A percentile compares a stretch with the other conserved stretches of the same genome.
Evolutionary conservation across 768 basidiomycete species (phyloP).

Genomic region (Mycena latifolia): DNA sequence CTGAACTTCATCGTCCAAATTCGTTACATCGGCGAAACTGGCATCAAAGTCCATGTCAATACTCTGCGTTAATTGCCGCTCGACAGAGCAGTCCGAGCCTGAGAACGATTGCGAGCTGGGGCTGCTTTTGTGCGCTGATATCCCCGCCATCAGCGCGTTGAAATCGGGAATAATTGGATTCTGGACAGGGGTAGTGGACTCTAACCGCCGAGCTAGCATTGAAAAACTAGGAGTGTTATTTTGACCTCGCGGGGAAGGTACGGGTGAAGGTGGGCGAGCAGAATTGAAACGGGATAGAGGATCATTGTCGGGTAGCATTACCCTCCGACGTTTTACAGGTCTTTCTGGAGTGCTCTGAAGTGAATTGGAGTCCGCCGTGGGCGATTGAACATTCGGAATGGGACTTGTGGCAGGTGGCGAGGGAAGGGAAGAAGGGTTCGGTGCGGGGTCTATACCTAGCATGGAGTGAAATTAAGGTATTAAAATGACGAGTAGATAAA

Average conservation of each 20-base stretch:
- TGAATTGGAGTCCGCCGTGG: slow-evolving; percentile 34
- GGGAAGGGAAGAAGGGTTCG: slow-evolving; percentile 43
- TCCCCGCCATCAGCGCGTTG: slow-evolving; percentile 18
- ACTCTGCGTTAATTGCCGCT: slow-evolving; percentile 62
- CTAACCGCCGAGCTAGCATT: slow-evolving; percentile 43
- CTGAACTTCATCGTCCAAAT: slow-evolving; percentile 2
- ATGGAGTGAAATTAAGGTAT: not conserved
- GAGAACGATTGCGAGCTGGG: slow-evolving; percentile 44
- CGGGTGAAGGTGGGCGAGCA: slow-evolving; percentile 26
- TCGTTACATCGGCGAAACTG: not conserved
- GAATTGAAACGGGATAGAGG: slow-evolving; percentile 19
- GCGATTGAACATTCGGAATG: slow-evolving; percentile 33
- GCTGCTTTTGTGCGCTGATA: not conserved
- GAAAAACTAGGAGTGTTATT: slow-evolving; percentile 36
- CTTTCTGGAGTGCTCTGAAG: slow-evolving; percentile 41
- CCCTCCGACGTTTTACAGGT: slow-evolving; percentile 34
- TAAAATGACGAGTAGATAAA: not conserved
- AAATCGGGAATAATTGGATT: slow-evolving; percentile 31
- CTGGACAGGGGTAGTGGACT: slow-evolving; percentile 8
- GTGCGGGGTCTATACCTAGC: not conserved
- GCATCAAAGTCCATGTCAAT: slow-evolving; percentile 38
- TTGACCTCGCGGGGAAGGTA: slow-evolving; percentile 1
- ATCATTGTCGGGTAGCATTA: slow-evolving; percentile 29
- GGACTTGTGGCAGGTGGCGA: slow-evolving; percentile 51
- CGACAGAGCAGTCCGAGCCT: slow-evolving; percentile 57